Percentiles rank a stretch among this genome's conserved stretches.
These are phyloP conservation scores for Penicillium sp. DNA, from an alignment of 2,329 filamentous ascomycete genomes.

Conservation along the genomic window DNA sequence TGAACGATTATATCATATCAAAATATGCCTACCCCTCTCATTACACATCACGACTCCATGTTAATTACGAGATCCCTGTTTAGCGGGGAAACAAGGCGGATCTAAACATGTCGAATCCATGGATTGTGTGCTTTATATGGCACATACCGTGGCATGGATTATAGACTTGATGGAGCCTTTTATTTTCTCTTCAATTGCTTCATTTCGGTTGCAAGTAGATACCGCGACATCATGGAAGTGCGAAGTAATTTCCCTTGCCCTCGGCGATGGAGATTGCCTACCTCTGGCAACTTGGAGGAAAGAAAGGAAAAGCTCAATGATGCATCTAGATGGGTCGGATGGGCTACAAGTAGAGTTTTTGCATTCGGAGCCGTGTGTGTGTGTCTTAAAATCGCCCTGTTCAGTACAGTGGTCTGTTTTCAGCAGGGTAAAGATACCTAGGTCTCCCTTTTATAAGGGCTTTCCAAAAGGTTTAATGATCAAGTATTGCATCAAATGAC, in stretches of 20 bases:
- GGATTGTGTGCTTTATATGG: neutral
- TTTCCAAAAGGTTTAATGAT: too few relatives aligned
- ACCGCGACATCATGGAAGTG: neutral
- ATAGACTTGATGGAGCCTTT: too few relatives aligned
- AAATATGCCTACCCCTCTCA: neutral
- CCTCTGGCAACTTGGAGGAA: too few relatives aligned
- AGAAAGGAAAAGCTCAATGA: too few relatives aligned
- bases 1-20: neutral
- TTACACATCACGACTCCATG: neutral
- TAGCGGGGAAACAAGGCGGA: neutral
- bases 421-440: too few relatives aligned
- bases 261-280: neutral
- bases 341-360: too few relatives aligned
- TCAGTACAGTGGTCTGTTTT: too few relatives aligned
- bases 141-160: neutral
- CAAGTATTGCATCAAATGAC: too few relatives aligned
- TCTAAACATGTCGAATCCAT: neutral
- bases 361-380: too few relatives aligned
- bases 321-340: too few relatives aligned
- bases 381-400: too few relatives aligned
- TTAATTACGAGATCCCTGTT: neutral
- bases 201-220: neutral
- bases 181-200: neutral
- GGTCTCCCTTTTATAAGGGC: too few relatives aligned
- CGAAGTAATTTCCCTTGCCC: neutral